A percentile compares a stretch with the other conserved stretches of the same genome.
Conservation (phyloP, 1,284 basidiomycete genomes). For the Pseudozyma pruni region DNA sequence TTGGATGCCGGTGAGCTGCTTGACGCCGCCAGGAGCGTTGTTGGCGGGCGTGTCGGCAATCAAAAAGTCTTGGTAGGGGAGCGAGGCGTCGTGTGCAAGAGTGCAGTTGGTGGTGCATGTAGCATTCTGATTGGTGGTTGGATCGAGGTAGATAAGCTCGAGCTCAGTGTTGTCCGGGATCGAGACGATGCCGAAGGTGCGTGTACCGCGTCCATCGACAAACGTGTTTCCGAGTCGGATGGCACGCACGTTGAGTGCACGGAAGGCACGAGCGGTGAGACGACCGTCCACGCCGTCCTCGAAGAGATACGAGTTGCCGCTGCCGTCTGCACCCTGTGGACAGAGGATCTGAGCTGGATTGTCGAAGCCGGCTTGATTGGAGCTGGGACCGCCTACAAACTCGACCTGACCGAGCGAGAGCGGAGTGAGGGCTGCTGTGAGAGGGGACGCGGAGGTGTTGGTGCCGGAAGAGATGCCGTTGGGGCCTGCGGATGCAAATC, state of each 20-base stretch:
- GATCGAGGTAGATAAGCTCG: slow-evolving; percentile 81
- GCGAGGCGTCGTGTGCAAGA: slow-evolving; percentile 70
- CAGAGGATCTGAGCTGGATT: slow-evolving; percentile 83
- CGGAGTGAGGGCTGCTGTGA: slow-evolving; percentile 65
- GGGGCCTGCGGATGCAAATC: slow-evolving; percentile 72
- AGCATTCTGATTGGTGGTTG: slow-evolving; percentile 78
- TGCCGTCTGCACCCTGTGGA: slow-evolving; percentile 82
- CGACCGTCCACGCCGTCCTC: slow-evolving; percentile 79
- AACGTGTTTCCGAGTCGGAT: slow-evolving; percentile 92
- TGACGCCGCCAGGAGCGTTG: slow-evolving; percentile 68
- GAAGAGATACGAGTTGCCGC: slow-evolving; percentile 82
- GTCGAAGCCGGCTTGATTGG: slow-evolving; percentile 75
- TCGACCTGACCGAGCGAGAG: slow-evolving; percentile 71
- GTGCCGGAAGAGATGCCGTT: slow-evolving; percentile 52
- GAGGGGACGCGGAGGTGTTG: slow-evolving; percentile 71
- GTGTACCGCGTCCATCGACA: slow-evolving; percentile 80
- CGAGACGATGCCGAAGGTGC: slow-evolving; percentile 79
- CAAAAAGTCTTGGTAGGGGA: slow-evolving; percentile 89
- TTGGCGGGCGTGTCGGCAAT: slow-evolving; percentile 71
- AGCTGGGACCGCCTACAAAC: slow-evolving; percentile 78
- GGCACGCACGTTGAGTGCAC: slow-evolving; percentile 79
- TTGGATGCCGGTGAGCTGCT: slow-evolving; percentile 76
- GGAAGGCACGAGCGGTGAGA: slow-evolving; percentile 78
- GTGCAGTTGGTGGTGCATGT: slow-evolving; percentile 68
- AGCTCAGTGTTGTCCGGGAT: slow-evolving; percentile 87